phyloP scores from a whole-genome alignment of 306 rosid genomes.

The Lathyrus oleraceus region DNA sequence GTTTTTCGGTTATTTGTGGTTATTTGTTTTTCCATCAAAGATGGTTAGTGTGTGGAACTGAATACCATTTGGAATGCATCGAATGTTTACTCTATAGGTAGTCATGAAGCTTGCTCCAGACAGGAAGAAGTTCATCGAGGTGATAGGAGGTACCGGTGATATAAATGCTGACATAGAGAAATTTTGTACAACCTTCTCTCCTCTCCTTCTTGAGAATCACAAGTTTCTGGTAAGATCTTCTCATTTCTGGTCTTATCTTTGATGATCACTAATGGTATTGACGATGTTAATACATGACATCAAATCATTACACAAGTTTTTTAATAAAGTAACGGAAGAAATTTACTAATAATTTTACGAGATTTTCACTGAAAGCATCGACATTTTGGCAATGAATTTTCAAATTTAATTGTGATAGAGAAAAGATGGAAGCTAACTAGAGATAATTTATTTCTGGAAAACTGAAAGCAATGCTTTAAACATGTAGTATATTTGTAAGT shows the following conservation, averaged over 20 bases:
- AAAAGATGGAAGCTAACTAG: no score
- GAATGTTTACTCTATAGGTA: constrained; percentile 48
- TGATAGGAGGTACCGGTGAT: constrained; percentile 73
- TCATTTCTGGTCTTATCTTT: constrained; percentile 19
- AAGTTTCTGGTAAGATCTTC: constrained; percentile 73
- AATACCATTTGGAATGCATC: not conserved
- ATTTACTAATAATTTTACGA: no score
- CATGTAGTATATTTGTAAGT: no score
- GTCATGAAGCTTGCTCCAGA: constrained; percentile 99
- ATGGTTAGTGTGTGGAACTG: not conserved
- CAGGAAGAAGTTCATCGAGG: no score
- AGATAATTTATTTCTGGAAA: no score
- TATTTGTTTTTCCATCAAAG: constrained; percentile 3
- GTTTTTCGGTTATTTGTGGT: not conserved
- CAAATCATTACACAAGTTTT: no score
- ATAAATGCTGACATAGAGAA: constrained; percentile 66
- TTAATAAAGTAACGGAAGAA: no score
- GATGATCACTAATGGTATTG: not conserved
- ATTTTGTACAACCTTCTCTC: constrained; percentile 66
- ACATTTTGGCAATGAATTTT: no score
- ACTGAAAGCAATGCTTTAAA: no score
- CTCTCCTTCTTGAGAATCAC: constrained; percentile 87
- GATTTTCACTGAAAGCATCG: no score
- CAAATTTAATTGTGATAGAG: no score
- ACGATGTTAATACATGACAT: no score